These are phyloP conservation scores for Bromus sterilis DNA, from an alignment of 176 grass and related monocot species.

Conservation along the genomic window DNA sequence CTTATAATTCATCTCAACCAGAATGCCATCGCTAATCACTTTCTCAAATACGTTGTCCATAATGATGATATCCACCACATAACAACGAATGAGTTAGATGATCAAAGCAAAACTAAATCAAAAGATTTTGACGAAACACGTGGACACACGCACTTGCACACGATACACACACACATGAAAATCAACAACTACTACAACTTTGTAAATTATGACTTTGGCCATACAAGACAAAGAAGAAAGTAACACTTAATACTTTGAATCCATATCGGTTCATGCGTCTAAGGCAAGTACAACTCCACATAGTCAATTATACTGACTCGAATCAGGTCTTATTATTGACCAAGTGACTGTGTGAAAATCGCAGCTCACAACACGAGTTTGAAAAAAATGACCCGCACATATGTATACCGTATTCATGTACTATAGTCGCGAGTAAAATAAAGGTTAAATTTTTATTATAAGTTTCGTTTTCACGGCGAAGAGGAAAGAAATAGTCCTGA, in stretches of 20 bases:
- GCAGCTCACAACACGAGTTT: neutral
- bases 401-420: too few relatives aligned
- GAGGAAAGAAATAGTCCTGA: neutral
- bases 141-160: too few relatives aligned
- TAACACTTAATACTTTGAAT: neutral
- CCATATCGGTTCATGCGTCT: neutral
- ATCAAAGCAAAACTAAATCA: neutral
- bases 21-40: too few relatives aligned
- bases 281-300: neutral
- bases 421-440: neutral
- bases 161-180: too few relatives aligned
- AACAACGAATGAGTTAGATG: neutral
- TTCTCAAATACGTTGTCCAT: neutral
- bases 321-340: neutral
- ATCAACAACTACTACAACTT: neutral
- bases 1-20: neutral
- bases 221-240: neutral
- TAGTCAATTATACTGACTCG: neutral
- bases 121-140: neutral
- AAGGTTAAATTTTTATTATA: neutral
- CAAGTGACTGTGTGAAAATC: neutral
- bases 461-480: neutral
- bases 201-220: too few relatives aligned
- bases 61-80: neutral
- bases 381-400: neutral